A percentile compares a stretch with the other conserved stretches of the same genome.
Conservation (phyloP, 2,329 filamentous ascomycete species). For the Fusarium sp. region DNA sequence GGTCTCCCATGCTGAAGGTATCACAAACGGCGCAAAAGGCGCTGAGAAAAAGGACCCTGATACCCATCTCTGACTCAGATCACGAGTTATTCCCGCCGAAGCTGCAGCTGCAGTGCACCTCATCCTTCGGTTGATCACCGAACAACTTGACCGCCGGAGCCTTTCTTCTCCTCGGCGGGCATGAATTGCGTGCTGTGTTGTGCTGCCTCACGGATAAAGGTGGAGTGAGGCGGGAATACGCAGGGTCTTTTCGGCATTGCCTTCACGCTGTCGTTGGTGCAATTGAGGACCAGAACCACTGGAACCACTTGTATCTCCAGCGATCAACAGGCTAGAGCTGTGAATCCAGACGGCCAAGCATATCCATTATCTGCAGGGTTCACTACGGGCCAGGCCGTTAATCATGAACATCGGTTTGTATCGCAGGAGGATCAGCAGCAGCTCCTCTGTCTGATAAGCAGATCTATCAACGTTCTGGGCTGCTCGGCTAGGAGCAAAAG, state of each 20-base stretch:
- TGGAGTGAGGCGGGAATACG: slow-evolving; percentile 30
- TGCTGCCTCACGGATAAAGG: slow-evolving; percentile 22
- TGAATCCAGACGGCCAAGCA: slow-evolving; percentile 19
- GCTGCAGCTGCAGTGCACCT: slow-evolving; percentile 3
- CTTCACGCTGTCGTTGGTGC: slow-evolving; percentile 6
- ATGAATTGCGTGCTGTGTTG: slow-evolving; percentile 7
- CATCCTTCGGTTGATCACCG: slow-evolving; percentile 16
- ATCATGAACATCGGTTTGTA: slow-evolving; percentile 15
- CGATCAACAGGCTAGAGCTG: slow-evolving; percentile 20
- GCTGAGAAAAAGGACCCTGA: slow-evolving; percentile 10
- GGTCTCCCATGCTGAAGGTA: slow-evolving; percentile 9
- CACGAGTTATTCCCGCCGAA: slow-evolving; percentile 1
- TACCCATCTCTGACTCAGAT: slow-evolving; percentile 25
- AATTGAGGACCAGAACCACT: slow-evolving; percentile 7
- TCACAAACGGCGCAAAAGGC: slow-evolving; percentile 18
- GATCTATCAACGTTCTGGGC: slow-evolving; percentile 26
- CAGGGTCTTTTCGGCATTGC: slow-evolving; percentile 17
- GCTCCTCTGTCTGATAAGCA: slow-evolving; percentile 13
- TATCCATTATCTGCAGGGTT: neutral
- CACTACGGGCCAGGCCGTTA: slow-evolving; percentile 18
- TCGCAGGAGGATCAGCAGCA: slow-evolving; percentile 6
- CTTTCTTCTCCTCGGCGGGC: neutral
- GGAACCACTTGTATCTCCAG: slow-evolving; percentile 7
- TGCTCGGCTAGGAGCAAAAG: neutral
- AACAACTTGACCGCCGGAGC: slow-evolving; percentile 27